Evolutionary conservation across 345 rosid species (phyloP), one percentile per base, ranked within the genome.

Genomic region (Boechera divaricarpa): DNA sequence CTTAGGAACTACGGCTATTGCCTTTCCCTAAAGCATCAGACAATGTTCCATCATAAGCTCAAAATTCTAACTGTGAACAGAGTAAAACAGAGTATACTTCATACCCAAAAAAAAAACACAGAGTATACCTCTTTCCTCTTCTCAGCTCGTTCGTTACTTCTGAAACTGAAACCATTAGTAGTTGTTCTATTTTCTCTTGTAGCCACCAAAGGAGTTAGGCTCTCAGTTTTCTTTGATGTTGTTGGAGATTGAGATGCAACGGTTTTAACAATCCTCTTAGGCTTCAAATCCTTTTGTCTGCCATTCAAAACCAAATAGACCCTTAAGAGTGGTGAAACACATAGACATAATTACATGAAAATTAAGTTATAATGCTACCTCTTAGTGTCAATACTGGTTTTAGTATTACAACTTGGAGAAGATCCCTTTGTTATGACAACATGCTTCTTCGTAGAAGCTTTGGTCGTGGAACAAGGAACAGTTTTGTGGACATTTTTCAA

Each of bases 121-220:
- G 24, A 21, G 24, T 21, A 53, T 84, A 84, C 97, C 90, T 89
- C 88, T 86, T 82, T 93, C 82, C 83, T 83, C 72, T 84, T 86
- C 63, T 84, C 89, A 4, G 93, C 94, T 52, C 89, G 86, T 63
- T 86, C 88, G 38, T 65, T 59, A 53, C 86, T 83, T 77, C 74
- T 88, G 79, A 88, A 88, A 69, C 68, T 80, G 78, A 89, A 88
- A 70, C 58, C 73, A 55, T 61, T 70, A 51, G 84, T 72, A 67
- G 33, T 72, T 65, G 85, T 48, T 83, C 66, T 84, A 55, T 26
- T 76, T n/a, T 82, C 86, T 60, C 75, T 77, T 82, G 82, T 84
- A 72, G 67, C 64, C 35, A 64, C 3, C 55, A 64, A n/a, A 61
- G 18, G 70, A 56, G 70, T 59, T 68, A 82, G 47, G 48, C 79